Base-by-base conservation (phyloP, 495 filamentous ascomycete genomes). In the Neurospora sp. region DNA sequence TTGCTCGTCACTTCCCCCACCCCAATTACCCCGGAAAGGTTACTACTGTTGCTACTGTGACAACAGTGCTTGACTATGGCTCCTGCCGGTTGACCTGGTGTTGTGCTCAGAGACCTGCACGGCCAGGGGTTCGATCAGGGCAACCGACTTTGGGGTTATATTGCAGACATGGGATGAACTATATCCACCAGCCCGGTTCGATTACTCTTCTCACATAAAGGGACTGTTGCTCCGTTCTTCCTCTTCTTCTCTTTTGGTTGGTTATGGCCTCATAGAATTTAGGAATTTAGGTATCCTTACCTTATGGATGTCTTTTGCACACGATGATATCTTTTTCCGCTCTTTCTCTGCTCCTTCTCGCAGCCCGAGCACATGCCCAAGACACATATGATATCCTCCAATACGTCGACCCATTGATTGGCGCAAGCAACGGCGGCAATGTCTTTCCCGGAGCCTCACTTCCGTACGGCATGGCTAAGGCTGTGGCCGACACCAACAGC, bases 391-490 rank as follows among this genome's bases (percentile, higher is more conserved):
- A 86, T 54, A 80, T 80, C 59, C 76, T 86, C 20, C 72, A 74
- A 2, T 85, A 83, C 70, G 81, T 86, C 74, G 85, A 91, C 78
- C 87, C 88, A 39, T 78, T 91, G 39, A 89, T 91, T 72, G 89
- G 89, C 35, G 86, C 85, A 27, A 85, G 83, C 70, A 86, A 88
- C 78, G 89, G 82, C 82, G 91, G 91, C 7, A 91, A 93, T 85
- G 90, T 93, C 20, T 94, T 94, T 71, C 84, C 92, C 1, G 92
- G 92, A 4, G 92, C 92, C 11, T 91, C 90, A 3, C 77, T 93
- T 69, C 92, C 92, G 0, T 94, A 91, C 79, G 84, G 91, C 69
- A 92, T 94, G 88, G 91, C 90, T 69, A 94, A 94, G 80, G 91
- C 92, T 14, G 90, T 92, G 1, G 89, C 92, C 62, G 92, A 94